Evolutionary conservation across 176 grass and related monocot species (phyloP), one percentile per base, ranked within the genome.

Genomic region (Triticum timopheevii): DNA sequence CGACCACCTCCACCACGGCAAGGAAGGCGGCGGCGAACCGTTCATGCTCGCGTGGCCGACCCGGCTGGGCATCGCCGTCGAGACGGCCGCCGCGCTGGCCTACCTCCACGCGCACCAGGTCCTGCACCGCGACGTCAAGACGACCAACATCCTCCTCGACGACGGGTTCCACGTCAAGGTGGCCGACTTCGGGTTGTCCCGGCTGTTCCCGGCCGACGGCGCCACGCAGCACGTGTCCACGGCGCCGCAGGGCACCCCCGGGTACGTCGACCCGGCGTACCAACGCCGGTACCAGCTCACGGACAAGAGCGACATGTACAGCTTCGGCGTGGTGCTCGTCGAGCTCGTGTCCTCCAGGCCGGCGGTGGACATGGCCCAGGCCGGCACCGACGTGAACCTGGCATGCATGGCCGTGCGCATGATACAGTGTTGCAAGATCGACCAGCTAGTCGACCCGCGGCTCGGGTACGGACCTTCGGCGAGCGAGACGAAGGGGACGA

Each of bases 221-320:
- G 83, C 90, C 68, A 22, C 54, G 54, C 54, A 58, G 52, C 85
- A 94, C 12, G 85, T 94, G 8, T 94, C 90, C 19, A 94, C 90
- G 0, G 93, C 87, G 22, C 93, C 93, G 17, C 90, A 92, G 79
- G 93, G 90, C 74, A 94, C 90, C 1, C 93, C 93, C 0, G 93
- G 93, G 4, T 95, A 95, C 35, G 40, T 95, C 13, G 93, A 95
- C 67, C 93, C 93, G 0, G 39, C 76, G 69, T 95, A 95, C 75
- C 82, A 95, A 63, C 85, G 59, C 61, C 66, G 79, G 82, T 94
- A 88, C 63, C n/a, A n/a, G n/a, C n/a, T n/a, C n/a, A n/a, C n/a
- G n/a, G 94, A 99, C 77, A 96, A 94, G 87, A 96, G 97, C 74
- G 97, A 99, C 88, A 94, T 99, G 4, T 99, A 99, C 87, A 99